Evolutionary conservation across 371 early-diverging fungal genomes (phyloP), one percentile per base, ranked within the genome.

Genomic region (Circinella minor): DNA sequence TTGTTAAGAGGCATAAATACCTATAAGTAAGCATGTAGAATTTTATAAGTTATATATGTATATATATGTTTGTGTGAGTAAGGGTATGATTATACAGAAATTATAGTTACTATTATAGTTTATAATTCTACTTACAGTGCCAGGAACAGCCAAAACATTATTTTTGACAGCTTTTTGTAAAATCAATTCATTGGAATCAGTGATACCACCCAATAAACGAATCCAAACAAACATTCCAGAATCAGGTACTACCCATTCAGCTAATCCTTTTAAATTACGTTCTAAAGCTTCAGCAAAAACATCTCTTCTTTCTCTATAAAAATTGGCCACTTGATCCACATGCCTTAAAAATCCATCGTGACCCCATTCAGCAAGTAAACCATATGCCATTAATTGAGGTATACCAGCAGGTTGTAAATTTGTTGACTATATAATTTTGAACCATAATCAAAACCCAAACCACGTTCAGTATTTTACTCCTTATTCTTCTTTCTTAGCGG

Each of bases 211-310:
- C 36, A 86, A 73, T 39, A 94, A 75, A 36, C 88, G 84, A 46
- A 95, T 73, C 96, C 96, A 95, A 8, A 94, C 81, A 80, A 95
- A 95, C 95, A 95, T 95, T 55, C 85, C 85, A 11, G 92, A 92
- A 61, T 81, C 74, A n/a, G 96, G 94, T 3, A 83, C 83, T 10
- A 74, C 80, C 90, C 90, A 92, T 49, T 88, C 89, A 14, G 90
- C 94, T 20, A 86, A 70, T 0, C 90, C 92, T 11, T 72, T 77
- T 75, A 92, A 66, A 27, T 88, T 79, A 63, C 83, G 83, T 46
- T 89, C 78, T 4, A 90, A 83, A 64, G 79, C 75, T 11, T 76
- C 71, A 18, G 87, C 74, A 65, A 95, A 91, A 38, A 77, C 67
- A 55, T 91, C 87, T 13, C 90, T 81, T 59, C 88, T 88, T 15